A percentile compares a stretch with the other conserved stretches of the same genome.
Evolutionary conservation across 2,329 filamentous ascomycete genomes (phyloP).

Genomic region (Zopfia rhizophila): DNA sequence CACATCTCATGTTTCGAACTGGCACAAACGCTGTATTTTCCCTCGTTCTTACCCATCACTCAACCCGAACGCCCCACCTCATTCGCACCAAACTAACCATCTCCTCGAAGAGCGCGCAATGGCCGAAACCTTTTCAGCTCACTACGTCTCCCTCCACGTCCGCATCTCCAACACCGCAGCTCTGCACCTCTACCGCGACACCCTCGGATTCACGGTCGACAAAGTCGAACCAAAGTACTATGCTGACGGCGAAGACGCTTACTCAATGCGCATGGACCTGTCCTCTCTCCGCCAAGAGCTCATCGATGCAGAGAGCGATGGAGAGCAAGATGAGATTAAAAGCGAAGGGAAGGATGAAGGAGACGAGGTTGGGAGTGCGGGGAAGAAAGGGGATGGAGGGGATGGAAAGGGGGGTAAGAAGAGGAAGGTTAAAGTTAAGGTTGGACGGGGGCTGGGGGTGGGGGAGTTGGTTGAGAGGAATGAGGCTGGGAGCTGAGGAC

Average conservation of each 20-base stretch:
- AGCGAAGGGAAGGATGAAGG: constrained; percentile 53
- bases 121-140: constrained; percentile 91
- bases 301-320: constrained; percentile 52
- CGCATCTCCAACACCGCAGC: constrained; percentile 93
- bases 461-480: constrained; percentile 78
- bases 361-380: constrained; percentile 46
- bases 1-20: too few relatives aligned
- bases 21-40: too few relatives aligned
- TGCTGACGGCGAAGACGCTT: constrained; percentile 96
- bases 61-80: not conserved
- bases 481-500: too few relatives aligned
- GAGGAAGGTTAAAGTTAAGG: constrained; percentile 84
- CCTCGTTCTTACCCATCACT: not conserved
- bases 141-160: constrained; percentile 96
- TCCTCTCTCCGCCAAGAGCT: constrained; percentile 66
- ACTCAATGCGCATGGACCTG: constrained; percentile 90
- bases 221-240: constrained; percentile 93
- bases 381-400: constrained; percentile 47
- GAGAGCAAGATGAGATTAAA: constrained; percentile 51
- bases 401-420: constrained; percentile 55
- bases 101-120: constrained; percentile 80
- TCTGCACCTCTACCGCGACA: constrained; percentile 90
- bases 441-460: constrained; percentile 82
- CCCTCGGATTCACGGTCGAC: constrained; percentile 86
- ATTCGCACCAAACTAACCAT: not conserved